Conservation (phyloP, 768 basidiomycete genomes). For the Calocybe indica region DNA sequence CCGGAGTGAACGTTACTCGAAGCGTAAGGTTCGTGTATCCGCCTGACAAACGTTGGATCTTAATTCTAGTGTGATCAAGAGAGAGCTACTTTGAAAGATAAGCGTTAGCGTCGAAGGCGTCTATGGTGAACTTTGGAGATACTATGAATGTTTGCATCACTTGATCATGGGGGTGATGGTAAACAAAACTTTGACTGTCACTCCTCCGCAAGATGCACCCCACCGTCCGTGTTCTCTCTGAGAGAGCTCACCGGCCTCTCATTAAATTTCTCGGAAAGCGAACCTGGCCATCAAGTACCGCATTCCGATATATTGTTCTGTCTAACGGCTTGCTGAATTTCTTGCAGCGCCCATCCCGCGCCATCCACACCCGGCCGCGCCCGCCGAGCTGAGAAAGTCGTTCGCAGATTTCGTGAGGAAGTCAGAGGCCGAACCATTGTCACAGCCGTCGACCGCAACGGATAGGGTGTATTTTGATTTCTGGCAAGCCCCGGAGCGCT, state of each 20-base stretch:
- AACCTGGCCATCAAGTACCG: constrained; percentile 32
- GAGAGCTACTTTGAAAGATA: background rate
- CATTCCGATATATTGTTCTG: background rate
- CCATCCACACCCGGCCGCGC: constrained; percentile 62
- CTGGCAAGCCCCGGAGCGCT: constrained; percentile 63
- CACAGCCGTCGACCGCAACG: constrained; percentile 9
- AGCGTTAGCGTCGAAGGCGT: background rate
- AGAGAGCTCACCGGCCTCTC: constrained; percentile 48
- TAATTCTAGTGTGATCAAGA: background rate
- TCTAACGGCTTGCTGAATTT: constrained; percentile 3
- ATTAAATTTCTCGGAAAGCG: constrained; percentile 63
- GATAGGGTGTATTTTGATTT: constrained; percentile 32
- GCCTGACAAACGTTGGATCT: constrained; percentile 7
- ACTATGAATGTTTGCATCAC: background rate
- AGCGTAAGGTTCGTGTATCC: constrained; percentile 18
- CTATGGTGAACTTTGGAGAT: background rate
- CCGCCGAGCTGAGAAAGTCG: constrained; percentile 48
- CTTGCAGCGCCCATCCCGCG: constrained; percentile 28
- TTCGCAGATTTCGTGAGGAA: constrained; percentile 38
- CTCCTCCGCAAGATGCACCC: constrained; percentile 20
- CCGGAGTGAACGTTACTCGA: constrained; percentile 11
- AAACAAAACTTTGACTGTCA: no score
- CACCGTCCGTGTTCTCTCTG: constrained; percentile 28
- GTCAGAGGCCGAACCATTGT: constrained; percentile 22
- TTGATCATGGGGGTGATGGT: no score